Evolutionary conservation across 257 asterid species (phyloP), one percentile per base, ranked within the genome.

Genomic region (Jacaranda copaia): DNA sequence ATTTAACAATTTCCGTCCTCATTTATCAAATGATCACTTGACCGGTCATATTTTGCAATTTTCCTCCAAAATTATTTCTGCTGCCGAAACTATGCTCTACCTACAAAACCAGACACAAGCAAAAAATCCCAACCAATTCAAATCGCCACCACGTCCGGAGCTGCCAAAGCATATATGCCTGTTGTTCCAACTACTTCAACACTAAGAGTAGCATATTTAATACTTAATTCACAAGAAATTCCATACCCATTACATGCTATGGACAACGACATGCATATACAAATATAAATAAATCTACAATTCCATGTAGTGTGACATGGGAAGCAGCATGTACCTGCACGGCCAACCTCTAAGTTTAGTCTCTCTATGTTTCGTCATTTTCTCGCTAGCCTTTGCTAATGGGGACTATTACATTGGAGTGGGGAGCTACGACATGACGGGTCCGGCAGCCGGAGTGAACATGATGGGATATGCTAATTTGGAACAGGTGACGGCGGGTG

Each of bases 381-480:
- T 18, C 32, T 55, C 46, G 4, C 35, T 2, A 1, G 6, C 36
- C 8, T 76, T 61, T n/a, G 79, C 68, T 64, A 74, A 78, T 80
- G 89, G 88, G 43, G 88, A 83, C 39, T 85, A 87, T 70, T 78
- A 87, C 56, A 72, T 89, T 5, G 94, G 94, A n/a, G 53, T 87
- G 16, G 92, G 89, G 46, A 87, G 94, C 76, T 73, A 86, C 63
- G 94, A 89, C 82, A 89, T 87, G 92, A 89, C 92, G 1, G 94
- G 94, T 5, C 94, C 94, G 6, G 92, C 92, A 6, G 90, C 92
- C 9, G 88, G 85, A n/a, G 94, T 89, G 57, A 87, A 87, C 81
- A 87, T 89, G 89, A 87, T 89, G 94, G 92, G 94, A 3, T 89
- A 89, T 62, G 94, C 87, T 25, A 87, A 86, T 68, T 56, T 87